phyloP scores from a whole-genome alignment of 2,329 filamentous ascomycete genomes.

The Colletotrichum truncatum region DNA sequence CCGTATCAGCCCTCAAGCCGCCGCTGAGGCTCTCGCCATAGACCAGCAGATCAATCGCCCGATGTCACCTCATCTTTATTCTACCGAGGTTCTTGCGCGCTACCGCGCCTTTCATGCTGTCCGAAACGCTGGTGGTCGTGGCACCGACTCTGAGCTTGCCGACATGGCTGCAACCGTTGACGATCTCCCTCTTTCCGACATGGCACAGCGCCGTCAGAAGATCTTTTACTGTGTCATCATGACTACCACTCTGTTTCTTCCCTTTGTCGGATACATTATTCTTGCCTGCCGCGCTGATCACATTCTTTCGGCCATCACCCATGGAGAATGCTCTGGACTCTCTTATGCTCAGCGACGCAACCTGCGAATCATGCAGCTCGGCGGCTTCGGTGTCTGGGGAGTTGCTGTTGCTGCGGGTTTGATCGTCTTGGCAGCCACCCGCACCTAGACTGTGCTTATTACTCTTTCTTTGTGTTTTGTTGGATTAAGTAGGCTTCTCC shows the following conservation, averaged over 20 bases:
- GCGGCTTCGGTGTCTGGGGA: slow-evolving; percentile 15
- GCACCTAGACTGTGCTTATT: neutral
- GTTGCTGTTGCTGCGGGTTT: neutral
- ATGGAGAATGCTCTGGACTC: slow-evolving; percentile 27
- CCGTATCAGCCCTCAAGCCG: neutral
- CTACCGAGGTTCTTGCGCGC: neutral
- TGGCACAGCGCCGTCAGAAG: slow-evolving; percentile 12
- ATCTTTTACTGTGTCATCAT: slow-evolving; percentile 11
- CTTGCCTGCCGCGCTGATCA: neutral
- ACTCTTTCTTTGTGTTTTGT: neutral
- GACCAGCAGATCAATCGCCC: slow-evolving; percentile 3
- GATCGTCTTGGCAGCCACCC: slow-evolving; percentile 6
- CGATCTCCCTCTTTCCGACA: neutral
- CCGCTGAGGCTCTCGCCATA: slow-evolving; percentile 7
- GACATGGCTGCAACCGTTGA: slow-evolving; percentile 16
- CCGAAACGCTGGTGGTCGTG: slow-evolving; percentile 9
- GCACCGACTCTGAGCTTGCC: slow-evolving; percentile 26
- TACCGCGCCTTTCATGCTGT: slow-evolving; percentile 6
- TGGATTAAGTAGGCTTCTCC: slow-evolving; percentile 8
- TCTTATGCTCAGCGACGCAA: slow-evolving; percentile 16
- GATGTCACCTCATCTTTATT: slow-evolving; percentile 13
- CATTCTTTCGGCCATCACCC: slow-evolving; percentile 1
- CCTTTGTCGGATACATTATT: slow-evolving; percentile 11
- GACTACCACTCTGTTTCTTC: neutral
- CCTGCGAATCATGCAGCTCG: slow-evolving; percentile 18